Percentiles rank a stretch among this genome's conserved stretches.
These are phyloP conservation scores for Neoconidiobolus thromboides DNA, from an alignment of 371 early-diverging fungal species.

Conservation along the genomic window DNA sequence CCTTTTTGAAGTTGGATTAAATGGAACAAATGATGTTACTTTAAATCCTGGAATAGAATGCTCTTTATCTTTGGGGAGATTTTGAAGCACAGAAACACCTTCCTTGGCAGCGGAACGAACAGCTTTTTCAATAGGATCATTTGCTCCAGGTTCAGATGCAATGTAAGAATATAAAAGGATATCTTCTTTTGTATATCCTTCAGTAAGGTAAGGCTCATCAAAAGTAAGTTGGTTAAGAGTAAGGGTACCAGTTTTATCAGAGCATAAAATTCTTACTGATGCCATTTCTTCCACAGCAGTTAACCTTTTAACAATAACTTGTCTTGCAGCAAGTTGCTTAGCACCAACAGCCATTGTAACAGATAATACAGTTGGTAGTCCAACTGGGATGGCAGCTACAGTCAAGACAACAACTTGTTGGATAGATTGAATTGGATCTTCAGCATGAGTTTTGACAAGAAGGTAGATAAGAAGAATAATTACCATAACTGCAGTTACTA, in stretches of 20 bases:
- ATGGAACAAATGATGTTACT: slow-evolving; percentile 68
- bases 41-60: slow-evolving; percentile 69
- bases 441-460: slow-evolving; percentile 19
- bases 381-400: slow-evolving; percentile 93
- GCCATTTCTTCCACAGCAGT: slow-evolving; percentile 91
- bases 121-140: slow-evolving; percentile 81
- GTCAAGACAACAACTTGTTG: slow-evolving; percentile 75
- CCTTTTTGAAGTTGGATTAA: slow-evolving; percentile 79
- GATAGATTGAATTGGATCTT: slow-evolving; percentile 29
- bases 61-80: slow-evolving; percentile 16
- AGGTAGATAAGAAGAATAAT: slow-evolving; percentile 59
- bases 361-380: slow-evolving; percentile 89
- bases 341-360: slow-evolving; percentile 94
- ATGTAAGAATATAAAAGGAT: slow-evolving; percentile 66
- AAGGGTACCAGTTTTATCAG: slow-evolving; percentile 96
- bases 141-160: slow-evolving; percentile 75
- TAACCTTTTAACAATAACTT: slow-evolving; percentile 88
- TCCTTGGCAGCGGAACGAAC: slow-evolving; percentile 62
- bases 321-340: slow-evolving; percentile 70
- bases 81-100: slow-evolving; percentile 43
- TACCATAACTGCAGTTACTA: slow-evolving; percentile 62
- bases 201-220: slow-evolving; percentile 65
- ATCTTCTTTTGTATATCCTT: slow-evolving; percentile 50
- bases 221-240: slow-evolving; percentile 83
- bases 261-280: slow-evolving; percentile 81